Percentiles rank a stretch among this genome's conserved stretches.
phyloP scores from a whole-genome alignment of 2,329 filamentous ascomycete species.

The Xylariaceae sp. region DNA sequence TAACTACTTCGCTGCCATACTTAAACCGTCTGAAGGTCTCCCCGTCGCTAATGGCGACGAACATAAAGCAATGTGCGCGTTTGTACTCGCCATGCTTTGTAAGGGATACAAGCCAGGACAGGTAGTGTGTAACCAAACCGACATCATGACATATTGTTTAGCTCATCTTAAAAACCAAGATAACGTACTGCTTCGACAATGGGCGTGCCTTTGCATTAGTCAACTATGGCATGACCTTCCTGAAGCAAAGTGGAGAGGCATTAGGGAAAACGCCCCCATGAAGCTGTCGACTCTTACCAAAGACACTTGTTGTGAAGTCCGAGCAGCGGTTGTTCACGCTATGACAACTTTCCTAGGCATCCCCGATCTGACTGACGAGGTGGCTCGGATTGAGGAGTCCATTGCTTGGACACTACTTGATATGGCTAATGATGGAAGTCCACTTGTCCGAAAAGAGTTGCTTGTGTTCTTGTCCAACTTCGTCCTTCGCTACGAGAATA shows the following conservation, averaged over 20 bases:
- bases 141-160: conserved; percentile 88
- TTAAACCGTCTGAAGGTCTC: conserved; percentile 82
- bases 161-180: conserved; percentile 83
- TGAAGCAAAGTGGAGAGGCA: conserved; percentile 96
- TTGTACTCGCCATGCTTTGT: conserved; percentile 96
- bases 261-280: conserved; percentile 81
- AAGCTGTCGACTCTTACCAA: conserved; percentile 81
- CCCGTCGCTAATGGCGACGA: conserved; percentile 88
- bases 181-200: conserved; percentile 88
- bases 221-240: conserved; percentile 91
- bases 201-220: conserved; percentile 94
- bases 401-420: conserved; percentile 88
- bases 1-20: conserved; percentile 92
- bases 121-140: conserved; percentile 86
- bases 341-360: conserved; percentile 95
- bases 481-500: conserved; percentile 86
- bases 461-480: conserved; percentile 94
- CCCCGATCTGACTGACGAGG: conserved; percentile 87
- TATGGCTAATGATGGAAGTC: conserved; percentile 92
- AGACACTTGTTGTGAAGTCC: conserved; percentile 89
- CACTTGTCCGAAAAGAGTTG: conserved; percentile 91
- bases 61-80: conserved; percentile 98
- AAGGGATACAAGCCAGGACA: conserved; percentile 92
- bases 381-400: conserved; percentile 87
- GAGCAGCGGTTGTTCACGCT: conserved; percentile 90